A percentile compares a stretch with the other conserved stretches of the same genome.
These are phyloP conservation scores for Waltergamsia citrina DNA, from an alignment of 2,329 filamentous ascomycete genomes.

Conservation along the genomic window DNA sequence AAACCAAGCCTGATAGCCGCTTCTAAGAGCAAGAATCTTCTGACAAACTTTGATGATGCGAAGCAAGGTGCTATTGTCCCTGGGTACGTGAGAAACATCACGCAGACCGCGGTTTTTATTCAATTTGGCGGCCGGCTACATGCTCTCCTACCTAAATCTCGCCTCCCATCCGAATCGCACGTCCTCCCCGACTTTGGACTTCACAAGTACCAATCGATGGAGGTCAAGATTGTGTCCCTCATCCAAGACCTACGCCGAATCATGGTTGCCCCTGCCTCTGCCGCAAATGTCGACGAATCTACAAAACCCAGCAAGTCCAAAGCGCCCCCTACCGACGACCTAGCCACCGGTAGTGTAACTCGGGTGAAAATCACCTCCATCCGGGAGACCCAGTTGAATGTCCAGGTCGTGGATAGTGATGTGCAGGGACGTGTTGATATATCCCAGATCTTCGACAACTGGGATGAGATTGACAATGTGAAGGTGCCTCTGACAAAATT, in stretches of 20 bases:
- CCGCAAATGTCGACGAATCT: conserved; percentile 32
- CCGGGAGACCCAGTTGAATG: conserved; percentile 88
- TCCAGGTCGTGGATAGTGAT: conserved; percentile 62
- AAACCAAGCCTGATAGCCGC: conserved; percentile 77
- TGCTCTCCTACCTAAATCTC: conserved; percentile 70
- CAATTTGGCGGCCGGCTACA: conserved; percentile 72
- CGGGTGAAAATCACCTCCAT: conserved; percentile 75
- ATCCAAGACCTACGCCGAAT: conserved; percentile 65
- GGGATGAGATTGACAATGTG: conserved; percentile 75
- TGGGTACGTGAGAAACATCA: conserved; percentile 82
- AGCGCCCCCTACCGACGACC: conserved; percentile 52
- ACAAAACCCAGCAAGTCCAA: conserved; percentile 24
- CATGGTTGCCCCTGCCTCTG: conserved; percentile 39
- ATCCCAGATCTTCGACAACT: conserved; percentile 81
- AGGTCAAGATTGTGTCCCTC: conserved; percentile 61
- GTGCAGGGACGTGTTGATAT: conserved; percentile 89
- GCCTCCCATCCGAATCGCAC: conserved; percentile 62
- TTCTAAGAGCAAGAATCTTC: conserved; percentile 59
- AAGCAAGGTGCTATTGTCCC: conserved; percentile 58
- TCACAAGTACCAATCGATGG: conserved; percentile 65
- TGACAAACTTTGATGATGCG: conserved; percentile 63
- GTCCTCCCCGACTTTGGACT: conserved; percentile 68
- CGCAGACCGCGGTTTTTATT: conserved; percentile 73
- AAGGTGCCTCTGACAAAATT: conserved; percentile 72
- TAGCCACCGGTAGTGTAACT: conserved; percentile 61